Base-by-base conservation (phyloP, 768 basidiomycete species). In the Mycena kentingensis region DNA sequence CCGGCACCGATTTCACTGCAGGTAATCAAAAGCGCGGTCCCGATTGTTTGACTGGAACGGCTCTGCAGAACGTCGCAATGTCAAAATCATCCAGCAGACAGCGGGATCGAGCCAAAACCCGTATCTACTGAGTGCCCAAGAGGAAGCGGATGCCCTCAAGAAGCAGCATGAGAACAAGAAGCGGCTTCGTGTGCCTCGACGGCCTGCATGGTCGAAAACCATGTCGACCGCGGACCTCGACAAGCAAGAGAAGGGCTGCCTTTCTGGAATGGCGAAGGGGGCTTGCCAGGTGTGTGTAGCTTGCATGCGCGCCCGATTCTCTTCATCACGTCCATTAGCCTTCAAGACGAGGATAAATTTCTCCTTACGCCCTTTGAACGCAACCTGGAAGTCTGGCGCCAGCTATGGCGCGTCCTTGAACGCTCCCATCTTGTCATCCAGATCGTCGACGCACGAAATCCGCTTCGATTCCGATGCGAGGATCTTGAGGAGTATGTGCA, bases 361-460 rank as follows among this genome's bases (percentile, higher is more conserved):
- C 79, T 98, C n/a, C 76, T 98, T 1, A 96, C 95, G 0, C 96
- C 94, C 4, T 99, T 97, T 64, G 97, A 99, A 66, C 88, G 94
- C 43, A 99, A 98, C 65, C 72, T 99, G 27, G 95, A 98, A 76
- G 97, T 99, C 12, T 98, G 97, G 96, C 78, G 97, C 36, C 97
- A 99, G 64, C 80, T 99, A 7, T 99, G 97, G 97, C 80, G 97
- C 46, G 97, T 98, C 1, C 72, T 97, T 8, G 97, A 99, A 72
- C 83, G 94, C 19, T 97, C 96, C 1, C 91, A 97, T 61, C 82
- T 99, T 21, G 73, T 98, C 27, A 90, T 98, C 2, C 93, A 98
- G 70, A 96, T 99, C 45, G 90, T 97, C 46, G 97, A 99, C 65
- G 93, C 93, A 5, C 85, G 97, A 32, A 98, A 97, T 73, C 96